Evolutionary conservation across 768 basidiomycete species (phyloP).

Genomic region (Russula dissimulans): DNA sequence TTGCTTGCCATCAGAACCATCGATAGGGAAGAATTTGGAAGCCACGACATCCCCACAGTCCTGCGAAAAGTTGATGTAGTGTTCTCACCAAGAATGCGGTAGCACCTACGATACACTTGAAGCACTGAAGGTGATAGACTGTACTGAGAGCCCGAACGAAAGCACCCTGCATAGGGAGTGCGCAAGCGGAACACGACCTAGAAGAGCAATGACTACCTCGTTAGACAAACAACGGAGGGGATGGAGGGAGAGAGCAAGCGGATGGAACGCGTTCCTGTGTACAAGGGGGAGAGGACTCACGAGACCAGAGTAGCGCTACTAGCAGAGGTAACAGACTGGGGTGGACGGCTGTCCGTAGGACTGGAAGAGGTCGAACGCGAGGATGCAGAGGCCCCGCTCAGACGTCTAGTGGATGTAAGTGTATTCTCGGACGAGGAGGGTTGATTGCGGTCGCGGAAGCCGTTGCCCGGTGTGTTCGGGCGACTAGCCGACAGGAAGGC

Average conservation of each 20-base stretch:
- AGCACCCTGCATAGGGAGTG: constrained; percentile 82
- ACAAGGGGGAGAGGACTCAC: constrained; percentile 4
- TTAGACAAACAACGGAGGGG: neutral
- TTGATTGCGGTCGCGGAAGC: constrained; percentile 36
- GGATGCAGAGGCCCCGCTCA: constrained; percentile 39
- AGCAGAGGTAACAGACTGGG: constrained; percentile 46
- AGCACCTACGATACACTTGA: constrained; percentile 84
- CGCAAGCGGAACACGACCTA: constrained; percentile 70
- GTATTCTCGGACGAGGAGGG: constrained; percentile 48
- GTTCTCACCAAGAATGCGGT: constrained; percentile 4
- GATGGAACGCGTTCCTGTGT: neutral
- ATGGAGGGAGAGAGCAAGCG: neutral
- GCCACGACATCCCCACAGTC: constrained; percentile 96
- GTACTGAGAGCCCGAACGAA: constrained; percentile 93
- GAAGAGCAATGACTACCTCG: neutral
- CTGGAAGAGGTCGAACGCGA: constrained; percentile 51
- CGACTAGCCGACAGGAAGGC: constrained; percentile 47
- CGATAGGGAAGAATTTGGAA: constrained; percentile 97
- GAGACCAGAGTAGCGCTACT: constrained; percentile 39
- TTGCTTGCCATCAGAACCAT: constrained; percentile 80
- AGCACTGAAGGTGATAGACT: constrained; percentile 95
- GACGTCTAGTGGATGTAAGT: constrained; percentile 38
- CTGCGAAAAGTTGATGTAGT: constrained; percentile 33
- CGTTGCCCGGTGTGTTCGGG: constrained; percentile 47
- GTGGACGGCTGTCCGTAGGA: constrained; percentile 31